Percentiles rank a stretch among this genome's conserved stretches.
These are phyloP conservation scores for Rhizophora mangle DNA, from an alignment of 345 rosid genomes.

Conservation along the genomic window DNA sequence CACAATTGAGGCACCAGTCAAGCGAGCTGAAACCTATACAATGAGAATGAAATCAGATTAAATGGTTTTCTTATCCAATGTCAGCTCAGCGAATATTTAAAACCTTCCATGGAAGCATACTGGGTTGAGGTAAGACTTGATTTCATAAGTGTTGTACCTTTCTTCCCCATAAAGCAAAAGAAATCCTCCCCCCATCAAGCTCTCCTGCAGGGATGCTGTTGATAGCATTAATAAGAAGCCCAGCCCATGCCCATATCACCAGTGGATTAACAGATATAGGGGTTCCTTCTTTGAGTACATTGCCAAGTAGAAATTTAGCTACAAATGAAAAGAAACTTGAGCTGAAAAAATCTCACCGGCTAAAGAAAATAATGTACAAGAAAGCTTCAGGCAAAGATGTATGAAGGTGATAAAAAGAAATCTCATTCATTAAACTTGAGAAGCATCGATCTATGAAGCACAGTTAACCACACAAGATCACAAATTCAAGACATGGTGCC, in stretches of 20 bases:
- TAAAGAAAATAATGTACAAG: background rate
- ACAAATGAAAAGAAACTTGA: conserved; percentile 9
- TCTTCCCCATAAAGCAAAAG: conserved; percentile 92
- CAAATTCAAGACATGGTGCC: too few relatives aligned
- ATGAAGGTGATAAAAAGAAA: background rate
- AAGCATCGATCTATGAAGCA: background rate
- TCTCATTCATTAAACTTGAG: background rate
- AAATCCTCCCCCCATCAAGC: conserved; percentile 82
- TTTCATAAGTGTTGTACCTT: conserved; percentile 48
- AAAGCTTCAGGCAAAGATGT: background rate
- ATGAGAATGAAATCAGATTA: conserved; percentile 9
- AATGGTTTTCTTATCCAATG: background rate
- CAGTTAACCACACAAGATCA: background rate
- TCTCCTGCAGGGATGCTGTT: conserved; percentile 98
- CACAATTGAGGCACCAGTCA: conserved; percentile 56
- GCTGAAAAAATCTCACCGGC: conserved; percentile 4
- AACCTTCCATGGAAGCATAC: background rate
- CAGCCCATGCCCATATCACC: conserved; percentile 94
- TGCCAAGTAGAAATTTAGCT: conserved; percentile 89
- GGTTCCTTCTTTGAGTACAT: conserved; percentile 82
- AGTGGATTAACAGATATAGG: conserved; percentile 80
- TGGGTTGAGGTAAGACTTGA: background rate
- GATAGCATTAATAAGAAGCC: conserved; percentile 86
- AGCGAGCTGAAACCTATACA: conserved; percentile 66
- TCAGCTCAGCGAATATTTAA: too few relatives aligned